phyloP scores from a whole-genome alignment of 805 yeast genomes.

The Clavispora carvajalis region DNA sequence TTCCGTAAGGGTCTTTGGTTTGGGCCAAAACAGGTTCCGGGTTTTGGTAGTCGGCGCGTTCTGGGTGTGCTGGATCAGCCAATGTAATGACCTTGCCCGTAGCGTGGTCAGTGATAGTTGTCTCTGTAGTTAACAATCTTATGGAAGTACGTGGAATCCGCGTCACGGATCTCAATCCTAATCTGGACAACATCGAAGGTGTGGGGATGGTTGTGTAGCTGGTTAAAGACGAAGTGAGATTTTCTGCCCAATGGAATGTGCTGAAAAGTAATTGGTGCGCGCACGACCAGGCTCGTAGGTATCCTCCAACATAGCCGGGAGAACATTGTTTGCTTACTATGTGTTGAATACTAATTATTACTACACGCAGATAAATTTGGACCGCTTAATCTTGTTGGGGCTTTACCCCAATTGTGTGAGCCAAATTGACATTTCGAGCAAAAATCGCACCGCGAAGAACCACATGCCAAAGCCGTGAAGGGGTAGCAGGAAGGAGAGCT shows the following conservation, averaged over 20 bases:
- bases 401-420: too few species aligned
- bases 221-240: not conserved
- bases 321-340: too few species aligned
- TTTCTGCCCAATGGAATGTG: conserved; percentile 13
- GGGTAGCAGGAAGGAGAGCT: too few species aligned
- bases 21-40: conserved; percentile 57
- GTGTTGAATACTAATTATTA: too few species aligned
- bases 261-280: conserved; percentile 9
- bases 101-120: conserved; percentile 35
- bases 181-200: conserved; percentile 24
- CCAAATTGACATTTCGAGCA: too few species aligned
- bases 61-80: conserved; percentile 39
- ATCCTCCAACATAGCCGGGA: too few species aligned
- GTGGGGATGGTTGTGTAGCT: conserved; percentile 1
- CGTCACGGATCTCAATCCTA: conserved; percentile 15
- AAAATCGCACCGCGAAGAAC: too few species aligned
- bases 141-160: conserved; percentile 7
- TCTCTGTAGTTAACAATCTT: conserved; percentile 26
- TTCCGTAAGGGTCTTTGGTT: conserved; percentile 62
- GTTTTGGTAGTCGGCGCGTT: conserved; percentile 56
- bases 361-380: too few species aligned
- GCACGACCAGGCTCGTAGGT: conserved; percentile 6
- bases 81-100: conserved; percentile 36
- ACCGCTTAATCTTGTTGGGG: too few species aligned
- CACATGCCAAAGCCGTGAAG: too few species aligned